Percentiles rank a stretch among this genome's conserved stretches.
These are phyloP conservation scores for Sarcodon aspratus DNA, from an alignment of 768 basidiomycete genomes.

Conservation along the genomic window DNA sequence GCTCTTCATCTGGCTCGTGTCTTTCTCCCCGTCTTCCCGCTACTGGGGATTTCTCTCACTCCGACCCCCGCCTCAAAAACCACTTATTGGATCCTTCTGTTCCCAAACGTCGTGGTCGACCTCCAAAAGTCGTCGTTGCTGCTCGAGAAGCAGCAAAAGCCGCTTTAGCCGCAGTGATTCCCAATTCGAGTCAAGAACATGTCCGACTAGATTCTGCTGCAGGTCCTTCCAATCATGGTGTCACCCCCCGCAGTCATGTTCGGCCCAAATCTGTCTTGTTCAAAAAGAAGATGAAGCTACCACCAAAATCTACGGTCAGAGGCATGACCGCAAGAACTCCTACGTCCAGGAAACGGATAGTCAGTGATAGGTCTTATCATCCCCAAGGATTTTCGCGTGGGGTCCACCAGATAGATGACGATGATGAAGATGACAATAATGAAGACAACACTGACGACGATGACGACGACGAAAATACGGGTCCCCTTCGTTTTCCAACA, in stretches of 20 bases:
- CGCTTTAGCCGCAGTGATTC: background rate
- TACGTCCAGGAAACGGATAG: background rate
- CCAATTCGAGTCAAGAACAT: background rate
- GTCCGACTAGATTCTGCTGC: conserved; percentile 3
- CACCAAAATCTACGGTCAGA: background rate
- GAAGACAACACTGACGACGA: conserved; percentile 17
- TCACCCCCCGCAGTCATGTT: no score
- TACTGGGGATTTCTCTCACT: background rate
- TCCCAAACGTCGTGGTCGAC: conserved; percentile 45
- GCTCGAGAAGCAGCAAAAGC: conserved; percentile 21
- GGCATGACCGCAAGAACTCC: background rate
- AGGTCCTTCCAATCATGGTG: background rate
- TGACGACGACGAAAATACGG: conserved; percentile 20
- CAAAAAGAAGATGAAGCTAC: background rate
- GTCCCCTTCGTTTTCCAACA: conserved; percentile 42
- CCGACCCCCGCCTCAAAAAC: background rate
- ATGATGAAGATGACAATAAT: conserved; percentile 22
- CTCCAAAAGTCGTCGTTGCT: conserved; percentile 34
- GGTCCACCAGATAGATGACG: background rate
- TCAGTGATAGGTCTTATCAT: conserved; percentile 3
- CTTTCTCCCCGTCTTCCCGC: background rate
- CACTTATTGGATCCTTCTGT: conserved; percentile 7
- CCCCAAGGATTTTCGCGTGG: background rate
- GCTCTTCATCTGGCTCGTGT: background rate
- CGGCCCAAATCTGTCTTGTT: background rate